Conservation (phyloP, 1,139 yeast species). For the Hansenula sp. region DNA sequence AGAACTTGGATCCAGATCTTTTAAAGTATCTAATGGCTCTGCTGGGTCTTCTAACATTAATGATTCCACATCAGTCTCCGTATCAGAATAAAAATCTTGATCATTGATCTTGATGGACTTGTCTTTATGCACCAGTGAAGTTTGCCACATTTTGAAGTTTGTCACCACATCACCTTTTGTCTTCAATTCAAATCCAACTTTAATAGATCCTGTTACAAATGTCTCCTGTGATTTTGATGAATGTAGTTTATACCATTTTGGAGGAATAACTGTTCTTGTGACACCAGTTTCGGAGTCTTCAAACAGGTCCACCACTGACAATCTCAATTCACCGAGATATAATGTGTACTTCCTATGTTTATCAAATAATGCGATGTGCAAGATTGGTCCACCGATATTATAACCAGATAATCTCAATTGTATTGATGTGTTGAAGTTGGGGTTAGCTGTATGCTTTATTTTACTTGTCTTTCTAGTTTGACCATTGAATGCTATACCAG, state of each 20-base stretch:
- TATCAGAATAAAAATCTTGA: constrained; percentile 30
- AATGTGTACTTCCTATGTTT: constrained; percentile 21
- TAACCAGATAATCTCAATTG: constrained; percentile 20
- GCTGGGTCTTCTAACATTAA: constrained; percentile 11
- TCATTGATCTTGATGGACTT: constrained; percentile 18
- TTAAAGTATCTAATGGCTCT: constrained; percentile 1
- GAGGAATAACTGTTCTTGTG: constrained; percentile 26
- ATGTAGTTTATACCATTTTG: constrained; percentile 48
- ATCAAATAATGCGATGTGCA: constrained; percentile 28
- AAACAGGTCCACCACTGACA: constrained; percentile 17
- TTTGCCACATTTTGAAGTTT: constrained; percentile 16
- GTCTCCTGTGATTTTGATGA: constrained; percentile 42
- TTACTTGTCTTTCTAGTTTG: constrained; percentile 25
- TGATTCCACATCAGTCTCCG: constrained; percentile 24
- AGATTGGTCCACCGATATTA: constrained; percentile 18
- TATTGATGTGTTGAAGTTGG: constrained; percentile 32
- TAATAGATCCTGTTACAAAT: constrained; percentile 55
- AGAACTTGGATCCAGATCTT: neutral
- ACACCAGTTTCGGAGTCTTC: constrained; percentile 10
- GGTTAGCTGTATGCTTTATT: constrained; percentile 25
- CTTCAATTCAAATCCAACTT: constrained; percentile 45
- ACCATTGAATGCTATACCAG: constrained; percentile 19
- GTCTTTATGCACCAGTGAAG: constrained; percentile 9
- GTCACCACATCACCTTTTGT: constrained; percentile 22
- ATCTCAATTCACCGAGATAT: constrained; percentile 22